These are phyloP conservation scores for Bauhinia variegata DNA, from an alignment of 306 rosid genomes.

Conservation along the genomic window DNA sequence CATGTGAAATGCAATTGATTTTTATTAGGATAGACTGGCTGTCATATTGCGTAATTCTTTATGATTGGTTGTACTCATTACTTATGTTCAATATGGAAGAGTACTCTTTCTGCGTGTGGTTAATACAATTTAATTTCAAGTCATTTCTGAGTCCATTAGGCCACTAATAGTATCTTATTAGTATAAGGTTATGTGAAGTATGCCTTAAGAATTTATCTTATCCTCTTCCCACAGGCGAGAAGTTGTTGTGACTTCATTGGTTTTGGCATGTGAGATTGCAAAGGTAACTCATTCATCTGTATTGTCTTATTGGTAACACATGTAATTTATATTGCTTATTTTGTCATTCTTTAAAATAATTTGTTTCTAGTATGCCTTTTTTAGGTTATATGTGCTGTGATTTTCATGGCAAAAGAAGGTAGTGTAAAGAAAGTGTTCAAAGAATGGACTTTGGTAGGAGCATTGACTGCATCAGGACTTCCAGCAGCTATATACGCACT, in stretches of 20 bases:
- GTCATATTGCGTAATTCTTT: neutral
- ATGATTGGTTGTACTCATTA: neutral
- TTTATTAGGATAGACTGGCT: neutral
- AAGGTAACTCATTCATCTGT: constrained; percentile 58
- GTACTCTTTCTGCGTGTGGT: neutral
- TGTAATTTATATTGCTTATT: constrained; percentile 7
- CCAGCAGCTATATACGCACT: constrained; percentile 95
- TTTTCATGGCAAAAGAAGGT: constrained; percentile 84
- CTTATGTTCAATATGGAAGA: neutral
- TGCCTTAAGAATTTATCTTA: constrained; percentile 32
- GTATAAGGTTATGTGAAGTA: constrained; percentile 19
- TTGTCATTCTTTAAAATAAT: constrained; percentile 14
- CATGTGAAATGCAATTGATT: neutral
- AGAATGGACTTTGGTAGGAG: constrained; percentile 86
- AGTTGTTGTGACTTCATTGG: constrained; percentile 93
- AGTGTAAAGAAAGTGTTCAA: constrained; percentile 61
- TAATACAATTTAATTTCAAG: constrained; percentile 20
- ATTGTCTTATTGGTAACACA: constrained; percentile 26
- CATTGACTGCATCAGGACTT: constrained; percentile 92
- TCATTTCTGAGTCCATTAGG: constrained; percentile 26
- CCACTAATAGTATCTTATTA: constrained; percentile 1
- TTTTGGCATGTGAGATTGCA: constrained; percentile 79
- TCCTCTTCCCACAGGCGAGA: constrained; percentile 59
- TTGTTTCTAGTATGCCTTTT: constrained; percentile 23
- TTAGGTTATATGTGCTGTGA: constrained; percentile 73